Base-by-base conservation (phyloP, 2,329 filamentous ascomycete species). In the Aspergillus awamori region DNA sequence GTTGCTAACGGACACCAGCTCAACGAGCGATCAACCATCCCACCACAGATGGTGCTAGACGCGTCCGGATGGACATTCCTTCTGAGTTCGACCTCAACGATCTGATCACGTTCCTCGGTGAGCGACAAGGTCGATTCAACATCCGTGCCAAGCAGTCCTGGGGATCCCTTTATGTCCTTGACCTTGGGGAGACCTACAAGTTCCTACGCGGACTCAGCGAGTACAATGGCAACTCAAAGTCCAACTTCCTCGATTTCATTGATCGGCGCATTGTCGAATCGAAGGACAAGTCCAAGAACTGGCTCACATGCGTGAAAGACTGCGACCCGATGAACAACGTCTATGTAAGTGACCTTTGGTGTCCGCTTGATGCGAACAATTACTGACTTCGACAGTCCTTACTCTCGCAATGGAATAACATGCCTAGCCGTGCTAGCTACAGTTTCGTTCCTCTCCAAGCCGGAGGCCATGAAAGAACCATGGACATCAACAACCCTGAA, bases 341-440 rank as follows among this genome's bases (percentile, higher is more conserved):
- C 52, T 77, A 79, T 39, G 77, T 79, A 67, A 73, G 77, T 74
- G 2, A 26, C 15, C 5, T 22, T 45, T 13, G 8, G n/a, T 30
- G 7, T 8, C 13, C 20, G 5, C 15, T 28, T 13, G 41, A 4
- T 49, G 51, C 53, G 41, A 58, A 28, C 15, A 8, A 5, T 15
- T 26, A 15, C 30, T 38, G 43, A 39, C 20, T 8, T 6, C 4
- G 4, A 11, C 53, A 80, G 78, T 69, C 76, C 38, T 67, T 80
- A 5, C 75, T 80, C 15, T 79, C 77, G 8, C 73, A 72, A 57
- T 77, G 78, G 74, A 79, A 79, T 65, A 80, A 79, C 63, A 81
- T 81, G 79, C 78, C 79, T 7, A 80, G 78, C 57, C 77, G 78
- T 20, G 79, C 79, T 17, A 74, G 74, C 38, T 81, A 80, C 63